phyloP scores from a whole-genome alignment of 179 eudicot species.

The Patellifolia procumbens region DNA sequence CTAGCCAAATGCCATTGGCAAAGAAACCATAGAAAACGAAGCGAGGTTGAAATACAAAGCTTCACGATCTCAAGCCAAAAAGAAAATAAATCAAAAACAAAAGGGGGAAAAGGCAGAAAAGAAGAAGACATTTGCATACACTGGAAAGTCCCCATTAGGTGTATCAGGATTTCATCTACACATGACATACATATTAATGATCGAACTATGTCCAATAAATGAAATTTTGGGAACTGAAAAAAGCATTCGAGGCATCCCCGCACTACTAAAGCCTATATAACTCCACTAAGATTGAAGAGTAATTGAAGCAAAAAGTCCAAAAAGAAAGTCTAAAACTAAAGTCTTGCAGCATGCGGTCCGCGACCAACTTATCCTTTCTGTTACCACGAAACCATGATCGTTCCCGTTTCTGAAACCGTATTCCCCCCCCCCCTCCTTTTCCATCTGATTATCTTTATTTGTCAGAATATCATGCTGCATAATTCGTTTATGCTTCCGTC shows the following conservation, averaged over 20 bases:
- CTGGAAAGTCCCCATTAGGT: neutral
- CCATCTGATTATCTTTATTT: slow-evolving; percentile 8
- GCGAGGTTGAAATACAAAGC: neutral
- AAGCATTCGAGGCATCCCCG: too few species aligned
- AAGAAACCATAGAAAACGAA: neutral
- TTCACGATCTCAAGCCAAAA: neutral
- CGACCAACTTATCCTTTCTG: too few species aligned
- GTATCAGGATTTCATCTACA: neutral
- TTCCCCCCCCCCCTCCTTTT: neutral
- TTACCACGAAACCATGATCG: too few species aligned
- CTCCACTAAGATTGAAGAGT: too few species aligned
- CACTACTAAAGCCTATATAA: too few species aligned
- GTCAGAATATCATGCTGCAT: neutral
- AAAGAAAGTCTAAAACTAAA: too few species aligned
- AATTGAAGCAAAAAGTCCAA: too few species aligned
- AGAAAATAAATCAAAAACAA: too few species aligned
- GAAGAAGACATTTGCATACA: neutral
- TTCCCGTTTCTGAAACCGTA: too few species aligned
- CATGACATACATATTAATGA: neutral
- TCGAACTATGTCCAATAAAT: neutral
- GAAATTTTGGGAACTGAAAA: neutral
- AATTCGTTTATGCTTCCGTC: neutral
- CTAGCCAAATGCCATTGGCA: neutral
- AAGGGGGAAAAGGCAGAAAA: neutral
- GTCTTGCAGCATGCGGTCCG: too few species aligned